These are phyloP conservation scores for Rosa persica DNA, from an alignment of 306 rosid genomes.

Conservation along the genomic window DNA sequence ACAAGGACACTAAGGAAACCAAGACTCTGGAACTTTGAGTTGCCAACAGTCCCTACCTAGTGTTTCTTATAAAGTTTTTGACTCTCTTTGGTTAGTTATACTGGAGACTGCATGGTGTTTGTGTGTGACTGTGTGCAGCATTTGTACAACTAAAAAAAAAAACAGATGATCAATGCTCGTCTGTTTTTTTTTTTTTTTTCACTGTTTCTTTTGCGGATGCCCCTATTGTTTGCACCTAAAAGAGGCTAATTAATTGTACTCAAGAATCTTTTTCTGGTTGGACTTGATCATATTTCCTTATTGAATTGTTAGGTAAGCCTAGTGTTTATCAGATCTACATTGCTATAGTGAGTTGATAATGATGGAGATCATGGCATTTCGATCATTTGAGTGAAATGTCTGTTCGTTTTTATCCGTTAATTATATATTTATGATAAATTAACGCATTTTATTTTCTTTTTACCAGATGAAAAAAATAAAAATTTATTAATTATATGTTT, in stretches of 20 bases:
- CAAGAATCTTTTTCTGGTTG: background rate
- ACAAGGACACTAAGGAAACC: background rate
- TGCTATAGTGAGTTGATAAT: background rate
- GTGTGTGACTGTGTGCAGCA: background rate
- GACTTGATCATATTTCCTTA: background rate
- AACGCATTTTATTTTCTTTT: too few species aligned
- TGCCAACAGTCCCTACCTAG: background rate
- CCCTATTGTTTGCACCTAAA: background rate
- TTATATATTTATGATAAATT: too few species aligned
- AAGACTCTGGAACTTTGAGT: slow-evolving; percentile 2
- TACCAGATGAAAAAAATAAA: too few species aligned
- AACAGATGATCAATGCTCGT: background rate
- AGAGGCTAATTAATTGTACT: background rate
- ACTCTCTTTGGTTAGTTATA: background rate
- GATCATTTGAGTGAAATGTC: too few species aligned
- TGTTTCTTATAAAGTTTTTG: background rate
- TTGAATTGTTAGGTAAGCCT: background rate
- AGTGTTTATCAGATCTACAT: background rate
- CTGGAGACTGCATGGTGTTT: background rate
- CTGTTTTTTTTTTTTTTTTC: background rate
- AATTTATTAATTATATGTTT: too few species aligned
- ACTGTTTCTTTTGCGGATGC: background rate
- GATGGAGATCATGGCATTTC: too few species aligned
- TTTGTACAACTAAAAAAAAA: background rate
- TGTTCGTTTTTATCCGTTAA: too few species aligned